Evolutionary conservation across 2,329 filamentous ascomycete species (phyloP).

Genomic region (Colletotrichum lini): DNA sequence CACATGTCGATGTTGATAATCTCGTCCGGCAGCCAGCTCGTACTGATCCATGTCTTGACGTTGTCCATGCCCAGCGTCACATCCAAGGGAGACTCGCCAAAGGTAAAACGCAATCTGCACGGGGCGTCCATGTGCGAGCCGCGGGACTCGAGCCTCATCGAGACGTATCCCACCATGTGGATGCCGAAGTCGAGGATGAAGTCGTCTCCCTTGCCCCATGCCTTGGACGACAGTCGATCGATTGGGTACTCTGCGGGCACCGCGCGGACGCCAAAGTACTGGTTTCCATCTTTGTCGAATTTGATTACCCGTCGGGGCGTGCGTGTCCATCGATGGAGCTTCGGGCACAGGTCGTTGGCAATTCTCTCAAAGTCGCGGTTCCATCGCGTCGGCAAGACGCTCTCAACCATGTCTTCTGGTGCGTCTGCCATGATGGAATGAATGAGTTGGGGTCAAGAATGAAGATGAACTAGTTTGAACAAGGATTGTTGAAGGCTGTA

Average conservation of each 20-base stretch:
- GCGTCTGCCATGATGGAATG: conserved; percentile 28
- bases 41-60: conserved; percentile 56
- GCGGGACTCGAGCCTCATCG: conserved; percentile 48
- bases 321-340: conserved; percentile 41
- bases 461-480: not conserved
- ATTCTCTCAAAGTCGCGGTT: conserved; percentile 29
- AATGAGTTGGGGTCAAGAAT: not conserved
- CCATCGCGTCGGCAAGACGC: conserved; percentile 34
- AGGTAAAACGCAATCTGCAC: conserved; percentile 51
- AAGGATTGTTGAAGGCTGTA: conserved; percentile 3
- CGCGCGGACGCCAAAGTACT: conserved; percentile 45
- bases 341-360: conserved; percentile 35
- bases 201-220: conserved; percentile 48
- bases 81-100: conserved; percentile 55
- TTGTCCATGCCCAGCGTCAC: conserved; percentile 52
- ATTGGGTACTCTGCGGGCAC: conserved; percentile 41
- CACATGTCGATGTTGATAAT: conserved; percentile 53
- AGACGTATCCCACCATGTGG: conserved; percentile 52
- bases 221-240: conserved; percentile 37
- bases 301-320: conserved; percentile 43
- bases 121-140: conserved; percentile 54
- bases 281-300: conserved; percentile 43
- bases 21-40: conserved; percentile 55
- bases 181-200: conserved; percentile 53
- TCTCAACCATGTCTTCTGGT: conserved; percentile 32